Evolutionary conservation across 768 basidiomycete species (phyloP).

Genomic region (Suillus plorans): DNA sequence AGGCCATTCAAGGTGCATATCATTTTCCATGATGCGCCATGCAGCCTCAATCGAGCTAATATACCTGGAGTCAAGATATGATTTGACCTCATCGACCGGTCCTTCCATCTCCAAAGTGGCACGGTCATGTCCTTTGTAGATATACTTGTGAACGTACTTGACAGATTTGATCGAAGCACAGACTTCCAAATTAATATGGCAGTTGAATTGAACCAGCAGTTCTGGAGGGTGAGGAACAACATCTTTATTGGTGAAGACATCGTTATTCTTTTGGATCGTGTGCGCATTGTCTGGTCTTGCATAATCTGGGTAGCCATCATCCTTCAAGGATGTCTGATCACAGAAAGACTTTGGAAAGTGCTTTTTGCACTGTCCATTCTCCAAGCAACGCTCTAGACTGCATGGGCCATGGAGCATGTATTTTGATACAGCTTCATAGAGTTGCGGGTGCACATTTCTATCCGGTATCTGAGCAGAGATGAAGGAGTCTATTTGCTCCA

Average conservation of each 20-base stretch:
- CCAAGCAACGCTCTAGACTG: slow-evolving; percentile 39
- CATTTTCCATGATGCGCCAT: slow-evolving; percentile 9
- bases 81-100: slow-evolving; percentile 33
- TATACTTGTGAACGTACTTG: slow-evolving; percentile 51
- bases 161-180: slow-evolving; percentile 35
- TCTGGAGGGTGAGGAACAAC: slow-evolving; percentile 44
- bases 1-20: no score
- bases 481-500: slow-evolving; percentile 39
- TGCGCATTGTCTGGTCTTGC: slow-evolving; percentile 34
- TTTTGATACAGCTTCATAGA: slow-evolving; percentile 38
- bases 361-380: slow-evolving; percentile 41
- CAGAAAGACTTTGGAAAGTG: slow-evolving; percentile 43
- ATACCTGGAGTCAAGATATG: slow-evolving; percentile 39
- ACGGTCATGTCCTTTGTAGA: slow-evolving; percentile 48
- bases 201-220: slow-evolving; percentile 35
- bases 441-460: slow-evolving; percentile 33
- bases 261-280: slow-evolving; percentile 18
- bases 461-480: slow-evolving; percentile 47
- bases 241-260: slow-evolving; percentile 37
- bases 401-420: slow-evolving; percentile 50
- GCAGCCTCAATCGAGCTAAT: slow-evolving; percentile 36
- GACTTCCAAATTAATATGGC: slow-evolving; percentile 54
- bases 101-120: slow-evolving; percentile 33
- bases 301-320: slow-evolving; percentile 43
- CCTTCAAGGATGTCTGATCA: slow-evolving; percentile 32